Percentiles rank a stretch among this genome's conserved stretches.
Evolutionary conservation across 1,139 yeast genomes (phyloP).

Genomic region (Protomyces macrosporus): DNA sequence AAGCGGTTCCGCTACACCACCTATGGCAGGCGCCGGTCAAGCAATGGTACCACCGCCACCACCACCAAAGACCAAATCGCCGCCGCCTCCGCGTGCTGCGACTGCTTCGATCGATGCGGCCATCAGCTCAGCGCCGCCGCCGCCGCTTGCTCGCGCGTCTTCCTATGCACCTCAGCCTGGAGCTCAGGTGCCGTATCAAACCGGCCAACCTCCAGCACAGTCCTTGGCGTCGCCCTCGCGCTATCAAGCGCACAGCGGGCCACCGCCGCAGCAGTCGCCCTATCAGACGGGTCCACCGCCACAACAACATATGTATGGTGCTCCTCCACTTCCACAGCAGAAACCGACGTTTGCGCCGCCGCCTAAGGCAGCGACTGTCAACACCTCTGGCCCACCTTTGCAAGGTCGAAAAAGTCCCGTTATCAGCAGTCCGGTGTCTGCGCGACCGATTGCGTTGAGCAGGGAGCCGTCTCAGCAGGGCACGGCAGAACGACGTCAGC

Average conservation of each 20-base stretch:
- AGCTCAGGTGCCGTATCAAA: neutral
- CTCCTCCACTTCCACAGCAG: constrained; percentile 30
- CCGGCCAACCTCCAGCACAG: neutral
- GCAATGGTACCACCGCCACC: constrained; percentile 22
- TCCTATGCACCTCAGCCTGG: constrained; percentile 4
- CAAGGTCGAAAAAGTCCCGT: constrained; percentile 27
- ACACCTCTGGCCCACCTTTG: constrained; percentile 32
- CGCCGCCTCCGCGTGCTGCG: constrained; percentile 45
- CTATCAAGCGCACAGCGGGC: neutral
- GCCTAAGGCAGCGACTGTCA: constrained; percentile 33
- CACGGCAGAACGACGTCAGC: constrained; percentile 28
- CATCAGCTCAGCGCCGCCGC: constrained; percentile 38
- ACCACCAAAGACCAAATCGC: constrained; percentile 28
- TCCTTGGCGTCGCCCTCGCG: neutral
- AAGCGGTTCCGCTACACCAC: neutral
- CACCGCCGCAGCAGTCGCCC: neutral
- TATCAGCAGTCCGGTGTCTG: constrained; percentile 32
- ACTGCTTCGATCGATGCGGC: constrained; percentile 97
- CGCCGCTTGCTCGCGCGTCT: neutral
- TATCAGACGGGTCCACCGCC: neutral
- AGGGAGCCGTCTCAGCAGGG: constrained; percentile 29
- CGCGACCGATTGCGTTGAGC: constrained; percentile 39
- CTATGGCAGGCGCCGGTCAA: neutral
- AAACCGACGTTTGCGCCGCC: constrained; percentile 25
- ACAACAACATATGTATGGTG: neutral